A percentile compares a stretch with the other conserved stretches of the same genome.
Evolutionary conservation across 192 early-diverging fungal genomes (phyloP).

Genomic region (Bifiguratus adelaidae): DNA sequence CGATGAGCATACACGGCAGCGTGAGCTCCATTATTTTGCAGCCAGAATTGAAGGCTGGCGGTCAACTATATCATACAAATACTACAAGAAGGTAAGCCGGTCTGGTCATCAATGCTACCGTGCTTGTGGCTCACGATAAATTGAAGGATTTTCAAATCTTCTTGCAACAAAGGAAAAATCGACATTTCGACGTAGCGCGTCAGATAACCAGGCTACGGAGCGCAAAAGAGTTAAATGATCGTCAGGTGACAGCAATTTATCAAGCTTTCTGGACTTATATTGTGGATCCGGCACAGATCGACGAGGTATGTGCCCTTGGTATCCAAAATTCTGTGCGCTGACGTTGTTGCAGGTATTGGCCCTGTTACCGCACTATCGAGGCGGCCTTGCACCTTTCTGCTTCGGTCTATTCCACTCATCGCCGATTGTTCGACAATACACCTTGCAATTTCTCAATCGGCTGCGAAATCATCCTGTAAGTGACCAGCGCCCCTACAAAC

Average conservation of each 20-base stretch:
- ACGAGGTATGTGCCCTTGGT: background rate
- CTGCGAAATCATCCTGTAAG: conserved; percentile 56
- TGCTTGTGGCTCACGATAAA: background rate
- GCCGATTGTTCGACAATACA: conserved; percentile 49
- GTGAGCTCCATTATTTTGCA: conserved; percentile 63
- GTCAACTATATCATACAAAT: conserved; percentile 62
- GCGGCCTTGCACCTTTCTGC: conserved; percentile 71
- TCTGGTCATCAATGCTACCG: background rate
- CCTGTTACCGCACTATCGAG: conserved; percentile 64
- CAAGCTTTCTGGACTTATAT: conserved; percentile 54
- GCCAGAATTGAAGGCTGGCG: conserved; percentile 85
- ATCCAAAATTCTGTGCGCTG: conserved; percentile 9
- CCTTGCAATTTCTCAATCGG: conserved; percentile 63
- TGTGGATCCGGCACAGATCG: conserved; percentile 1
- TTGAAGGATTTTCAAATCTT: conserved; percentile 48
- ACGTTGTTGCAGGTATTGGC: conserved; percentile 47
- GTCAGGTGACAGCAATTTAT: conserved; percentile 60
- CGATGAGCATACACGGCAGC: conserved; percentile 49
- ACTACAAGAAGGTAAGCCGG: conserved; percentile 42
- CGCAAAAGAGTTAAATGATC: conserved; percentile 34
- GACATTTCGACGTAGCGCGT: conserved; percentile 59
- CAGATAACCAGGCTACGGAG: conserved; percentile 47
- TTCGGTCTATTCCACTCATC: conserved; percentile 72
- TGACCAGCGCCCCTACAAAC: background rate
- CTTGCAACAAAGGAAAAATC: conserved; percentile 43